Conservation (phyloP, 805 yeast species). For the Ogataea angusta region DNA sequence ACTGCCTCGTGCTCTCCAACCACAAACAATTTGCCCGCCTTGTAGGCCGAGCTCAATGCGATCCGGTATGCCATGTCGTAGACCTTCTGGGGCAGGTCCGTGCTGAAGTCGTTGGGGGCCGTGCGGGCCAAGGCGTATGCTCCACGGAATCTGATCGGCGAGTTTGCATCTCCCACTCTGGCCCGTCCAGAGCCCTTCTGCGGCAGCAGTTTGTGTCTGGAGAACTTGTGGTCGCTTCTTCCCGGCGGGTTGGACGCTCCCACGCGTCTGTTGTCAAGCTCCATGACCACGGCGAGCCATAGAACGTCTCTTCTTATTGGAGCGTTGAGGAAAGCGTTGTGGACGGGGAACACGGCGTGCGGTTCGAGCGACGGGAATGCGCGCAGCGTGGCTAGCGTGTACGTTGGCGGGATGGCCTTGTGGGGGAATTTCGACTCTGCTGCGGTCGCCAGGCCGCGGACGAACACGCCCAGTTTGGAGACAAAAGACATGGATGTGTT, state of each 20-base stretch:
- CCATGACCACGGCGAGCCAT: conserved; percentile 93
- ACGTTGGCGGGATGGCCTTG: conserved; percentile 54
- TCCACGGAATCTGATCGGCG: conserved; percentile 89
- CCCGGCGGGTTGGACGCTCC: conserved; percentile 87
- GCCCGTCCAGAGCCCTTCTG: conserved; percentile 97
- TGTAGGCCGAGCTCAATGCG: conserved; percentile 80
- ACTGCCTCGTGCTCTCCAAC: conserved; percentile 46
- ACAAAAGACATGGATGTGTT: conserved; percentile 1
- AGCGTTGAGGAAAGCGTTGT: conserved; percentile 60
- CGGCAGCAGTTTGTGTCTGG: conserved; percentile 75
- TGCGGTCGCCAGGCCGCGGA: conserved; percentile 2
- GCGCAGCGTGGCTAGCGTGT: conserved; percentile 73
- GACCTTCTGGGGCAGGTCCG: conserved; percentile 68
- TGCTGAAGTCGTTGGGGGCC: conserved; percentile 87
- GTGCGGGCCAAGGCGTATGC: conserved; percentile 84
- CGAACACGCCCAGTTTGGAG: not conserved
- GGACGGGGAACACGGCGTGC: conserved; percentile 68
- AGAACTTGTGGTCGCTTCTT: conserved; percentile 80
- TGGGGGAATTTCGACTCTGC: conserved; percentile 21
- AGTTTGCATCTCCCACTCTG: conserved; percentile 92
- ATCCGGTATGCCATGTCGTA: conserved; percentile 75
- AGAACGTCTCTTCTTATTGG: conserved; percentile 87
- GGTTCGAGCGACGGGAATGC: conserved; percentile 93
- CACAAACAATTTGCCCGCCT: conserved; percentile 66
- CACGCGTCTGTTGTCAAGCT: conserved; percentile 83